These are phyloP conservation scores for Podospora bellae-mahoneyi DNA, from an alignment of 495 filamentous ascomycete species.

Conservation along the genomic window DNA sequence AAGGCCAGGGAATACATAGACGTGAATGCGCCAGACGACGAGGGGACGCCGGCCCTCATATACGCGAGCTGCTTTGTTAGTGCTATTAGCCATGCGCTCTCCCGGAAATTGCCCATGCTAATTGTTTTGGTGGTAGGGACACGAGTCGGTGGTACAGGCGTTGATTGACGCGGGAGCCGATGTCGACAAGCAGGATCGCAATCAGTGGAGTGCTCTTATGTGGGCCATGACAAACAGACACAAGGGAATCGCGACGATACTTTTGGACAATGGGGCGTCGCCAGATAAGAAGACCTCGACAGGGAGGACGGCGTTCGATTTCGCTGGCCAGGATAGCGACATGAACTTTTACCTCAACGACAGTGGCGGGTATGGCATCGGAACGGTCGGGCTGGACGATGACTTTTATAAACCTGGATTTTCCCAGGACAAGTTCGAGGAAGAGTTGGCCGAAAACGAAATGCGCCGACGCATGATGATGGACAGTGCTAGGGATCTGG, in stretches of 20 bases:
- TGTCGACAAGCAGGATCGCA: constrained; percentile 89
- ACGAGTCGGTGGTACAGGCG: constrained; percentile 81
- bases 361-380: constrained; percentile 80
- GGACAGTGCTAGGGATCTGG: constrained; percentile 95
- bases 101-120: constrained; percentile 17
- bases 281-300: constrained; percentile 90
- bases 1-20: constrained; percentile 75
- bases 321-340: constrained; percentile 89
- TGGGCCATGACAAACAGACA: constrained; percentile 99
- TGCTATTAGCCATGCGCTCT: constrained; percentile 12
- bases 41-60: constrained; percentile 90
- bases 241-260: constrained; percentile 85
- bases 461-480: constrained; percentile 98
- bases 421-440: constrained; percentile 90
- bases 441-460: constrained; percentile 96
- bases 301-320: constrained; percentile 94
- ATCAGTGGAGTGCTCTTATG: constrained; percentile 97
- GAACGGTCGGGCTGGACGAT: constrained; percentile 78
- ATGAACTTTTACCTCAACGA: constrained; percentile 92
- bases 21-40: constrained; percentile 87
- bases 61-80: constrained; percentile 98
- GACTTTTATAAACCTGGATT: constrained; percentile 96
- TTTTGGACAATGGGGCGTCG: constrained; percentile 93
- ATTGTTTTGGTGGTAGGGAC: constrained; percentile 41
- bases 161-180: constrained; percentile 85